A percentile compares a stretch with the other conserved stretches of the same genome.
phyloP scores from a whole-genome alignment of 164 flowering plant species.

The Kingdonia uniflora region DNA sequence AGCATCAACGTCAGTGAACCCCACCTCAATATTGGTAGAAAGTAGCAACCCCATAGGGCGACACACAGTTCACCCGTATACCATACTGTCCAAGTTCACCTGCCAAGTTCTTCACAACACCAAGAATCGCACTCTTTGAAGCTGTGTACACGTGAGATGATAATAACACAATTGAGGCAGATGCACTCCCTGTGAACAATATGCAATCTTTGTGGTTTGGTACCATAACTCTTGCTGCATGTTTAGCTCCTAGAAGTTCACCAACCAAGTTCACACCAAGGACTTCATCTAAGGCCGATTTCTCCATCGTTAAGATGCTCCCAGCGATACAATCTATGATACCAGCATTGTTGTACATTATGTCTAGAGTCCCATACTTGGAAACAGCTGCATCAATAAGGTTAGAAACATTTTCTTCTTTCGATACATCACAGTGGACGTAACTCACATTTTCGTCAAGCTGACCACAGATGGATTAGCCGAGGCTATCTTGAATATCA shows the following conservation, averaged over 20 bases:
- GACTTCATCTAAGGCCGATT: conserved; percentile 4
- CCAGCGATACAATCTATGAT: not conserved
- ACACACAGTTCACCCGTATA: conserved; percentile 40
- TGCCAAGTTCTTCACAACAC: conserved; percentile 24
- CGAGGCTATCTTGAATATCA: conserved; percentile 32
- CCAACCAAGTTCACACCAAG: conserved; percentile 13
- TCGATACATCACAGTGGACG: conserved; percentile 16
- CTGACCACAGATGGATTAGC: conserved; percentile 4
- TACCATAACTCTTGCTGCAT: conserved; percentile 35
- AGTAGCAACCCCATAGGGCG: conserved; percentile 25
- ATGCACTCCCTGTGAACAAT: conserved; percentile 24
- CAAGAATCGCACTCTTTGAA: conserved; percentile 28
- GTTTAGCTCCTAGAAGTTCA: conserved; percentile 23
- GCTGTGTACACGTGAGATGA: conserved; percentile 17
- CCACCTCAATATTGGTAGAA: conserved; percentile 3
- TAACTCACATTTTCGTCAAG: conserved; percentile 2
- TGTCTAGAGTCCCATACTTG: conserved; percentile 20
- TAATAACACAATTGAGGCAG: conserved; percentile 9
- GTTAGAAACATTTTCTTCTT: conserved; percentile 7
- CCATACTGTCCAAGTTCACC: conserved; percentile 40
- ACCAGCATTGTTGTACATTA: conserved; percentile 25
- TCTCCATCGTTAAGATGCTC: conserved; percentile 1
- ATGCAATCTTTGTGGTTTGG: conserved; percentile 21
- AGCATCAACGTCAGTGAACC: not conserved
- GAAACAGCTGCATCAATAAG: conserved; percentile 8